Percentiles rank a stretch among this genome's conserved stretches.
Evolutionary conservation across 129 eudicot genomes (phyloP).

Genomic region (Flaveria ramosissima): DNA sequence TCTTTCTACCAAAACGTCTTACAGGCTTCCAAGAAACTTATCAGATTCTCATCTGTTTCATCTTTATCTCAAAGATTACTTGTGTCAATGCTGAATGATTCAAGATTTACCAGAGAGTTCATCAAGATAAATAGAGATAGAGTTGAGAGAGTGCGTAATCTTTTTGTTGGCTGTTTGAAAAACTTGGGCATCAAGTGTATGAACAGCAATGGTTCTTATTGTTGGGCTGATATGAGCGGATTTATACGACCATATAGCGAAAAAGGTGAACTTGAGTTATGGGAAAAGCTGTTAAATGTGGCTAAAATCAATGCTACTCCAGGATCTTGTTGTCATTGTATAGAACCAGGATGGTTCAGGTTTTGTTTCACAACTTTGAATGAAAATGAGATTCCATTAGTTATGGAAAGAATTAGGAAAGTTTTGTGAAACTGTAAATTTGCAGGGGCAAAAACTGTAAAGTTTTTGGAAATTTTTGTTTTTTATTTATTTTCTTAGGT

Average conservation of each 20-base stretch:
- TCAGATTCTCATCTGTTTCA: too few species aligned
- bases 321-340: constrained; percentile 87
- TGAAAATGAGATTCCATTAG: constrained; percentile 58
- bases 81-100: constrained; percentile 59
- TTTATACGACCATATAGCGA: constrained; percentile 71
- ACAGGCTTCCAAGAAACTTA: not conserved
- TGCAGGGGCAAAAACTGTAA: constrained; percentile 6
- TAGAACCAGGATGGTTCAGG: constrained; percentile 95
- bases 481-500: constrained; percentile 11
- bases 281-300: constrained; percentile 69
- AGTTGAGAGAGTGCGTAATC: constrained; percentile 34
- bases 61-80: too few species aligned
- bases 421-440: constrained; percentile 33
- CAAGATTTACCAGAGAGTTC: constrained; percentile 41
- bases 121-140: constrained; percentile 49
- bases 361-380: constrained; percentile 56
- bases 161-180: constrained; percentile 57
- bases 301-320: constrained; percentile 69
- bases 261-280: constrained; percentile 83
- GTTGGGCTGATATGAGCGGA: constrained; percentile 89
- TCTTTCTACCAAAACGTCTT: constrained; percentile 54
- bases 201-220: constrained; percentile 52
- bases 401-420: constrained; percentile 58
- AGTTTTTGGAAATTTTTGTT: constrained; percentile 12
- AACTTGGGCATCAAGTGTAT: constrained; percentile 63